Evolutionary conservation across 2,329 filamentous ascomycete genomes (phyloP), one percentile per base, ranked within the genome.

Genomic region (Colletotrichum tabaci): DNA sequence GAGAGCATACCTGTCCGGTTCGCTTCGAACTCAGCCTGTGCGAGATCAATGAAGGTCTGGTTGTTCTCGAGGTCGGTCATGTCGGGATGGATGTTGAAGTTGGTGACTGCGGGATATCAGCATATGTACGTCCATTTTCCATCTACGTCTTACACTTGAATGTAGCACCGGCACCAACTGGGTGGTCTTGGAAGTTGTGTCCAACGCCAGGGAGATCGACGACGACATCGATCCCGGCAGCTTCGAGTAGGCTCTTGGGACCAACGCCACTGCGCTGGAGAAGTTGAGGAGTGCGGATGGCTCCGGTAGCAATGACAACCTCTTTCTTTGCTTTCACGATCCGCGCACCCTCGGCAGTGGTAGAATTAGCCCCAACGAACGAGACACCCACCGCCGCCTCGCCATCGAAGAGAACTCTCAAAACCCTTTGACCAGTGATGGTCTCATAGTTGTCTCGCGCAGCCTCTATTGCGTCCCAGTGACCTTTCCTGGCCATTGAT

Each of bases 151-250:
- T 57, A 74, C 74, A 73, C 4, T 62, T 58, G 38, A 76, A 77
- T 2, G 56, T 50, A 3, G 74, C 73, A 1, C 69, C 71, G 4
- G 73, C 46, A n/a, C 68, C 50, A 0, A 76, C 74, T 5, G 78
- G 77, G 47, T 83, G 82, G 60, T 83, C 81, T 71, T 83, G 80
- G 53, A 82, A 79, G 67, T 83, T 82, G 50, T 56, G 52, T 12
- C 72, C 64, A 1, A 77, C 72, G 53, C 60, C 90, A 0, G 89
- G 89, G 1, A 90, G 82, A 74, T 92, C 86, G 1, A 84, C 81
- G 52, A 90, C 75, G 4, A 90, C 84, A 0, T 83, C 78, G 70
- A 91, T 90, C 8, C 82, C 80, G 70, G 87, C 80, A 49, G 76
- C 72, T 26, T 77, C 74, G 12, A 84, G 77, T 23, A 83, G 76